Conservation (phyloP, 2,329 filamentous ascomycete species). For the Scleromitrula shiraiana region DNA sequence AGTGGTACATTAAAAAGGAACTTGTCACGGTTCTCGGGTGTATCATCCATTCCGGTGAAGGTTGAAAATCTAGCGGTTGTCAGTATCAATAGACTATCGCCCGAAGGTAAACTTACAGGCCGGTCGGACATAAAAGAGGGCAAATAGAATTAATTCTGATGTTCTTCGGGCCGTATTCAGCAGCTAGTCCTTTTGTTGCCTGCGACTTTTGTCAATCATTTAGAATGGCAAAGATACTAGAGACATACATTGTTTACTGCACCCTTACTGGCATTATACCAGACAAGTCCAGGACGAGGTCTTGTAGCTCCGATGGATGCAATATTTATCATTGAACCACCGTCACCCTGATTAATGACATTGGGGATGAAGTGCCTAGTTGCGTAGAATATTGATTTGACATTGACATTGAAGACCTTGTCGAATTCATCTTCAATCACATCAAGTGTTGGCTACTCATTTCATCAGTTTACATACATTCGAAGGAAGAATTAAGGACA, state of each 20-base stretch:
- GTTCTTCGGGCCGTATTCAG: constrained; percentile 63
- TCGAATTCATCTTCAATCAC: constrained; percentile 62
- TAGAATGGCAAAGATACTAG: not conserved
- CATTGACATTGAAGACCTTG: constrained; percentile 58
- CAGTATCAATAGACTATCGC: constrained; percentile 17
- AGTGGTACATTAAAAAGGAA: constrained; percentile 48
- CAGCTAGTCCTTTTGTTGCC: constrained; percentile 59
- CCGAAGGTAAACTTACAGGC: constrained; percentile 34
- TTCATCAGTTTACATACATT: not conserved
- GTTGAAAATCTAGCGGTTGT: constrained; percentile 21
- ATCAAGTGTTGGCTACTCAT: constrained; percentile 43
- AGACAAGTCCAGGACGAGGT: constrained; percentile 55
- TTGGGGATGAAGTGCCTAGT: constrained; percentile 52
- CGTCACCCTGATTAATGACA: constrained; percentile 47
- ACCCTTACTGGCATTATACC: constrained; percentile 40
- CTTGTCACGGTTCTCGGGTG: constrained; percentile 48
- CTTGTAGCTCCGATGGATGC: constrained; percentile 56
- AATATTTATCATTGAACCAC: constrained; percentile 57
- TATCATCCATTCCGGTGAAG: constrained; percentile 56
- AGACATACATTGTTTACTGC: constrained; percentile 42
- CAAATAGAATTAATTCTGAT: constrained; percentile 68
- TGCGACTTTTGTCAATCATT: constrained; percentile 22
- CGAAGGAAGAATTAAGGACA: not conserved
- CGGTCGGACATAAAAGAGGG: constrained; percentile 59
- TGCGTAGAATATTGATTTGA: constrained; percentile 55